Percentiles rank a stretch among this genome's conserved stretches.
Conservation (phyloP, 805 yeast genomes). For the Yarrowia deformans region DNA sequence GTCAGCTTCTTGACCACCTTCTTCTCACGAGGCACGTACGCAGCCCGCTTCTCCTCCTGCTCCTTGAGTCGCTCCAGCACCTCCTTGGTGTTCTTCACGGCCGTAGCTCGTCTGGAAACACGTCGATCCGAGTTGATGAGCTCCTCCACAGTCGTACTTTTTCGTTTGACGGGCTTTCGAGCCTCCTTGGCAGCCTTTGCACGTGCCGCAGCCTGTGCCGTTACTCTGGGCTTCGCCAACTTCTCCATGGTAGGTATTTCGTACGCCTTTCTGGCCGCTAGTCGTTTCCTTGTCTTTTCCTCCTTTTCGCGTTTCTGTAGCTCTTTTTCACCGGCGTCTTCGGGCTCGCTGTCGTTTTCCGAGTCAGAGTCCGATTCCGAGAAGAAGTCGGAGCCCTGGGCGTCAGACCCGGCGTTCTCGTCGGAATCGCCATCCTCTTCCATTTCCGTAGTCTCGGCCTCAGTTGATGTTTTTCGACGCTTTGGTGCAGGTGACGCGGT, state of each 20-base stretch:
- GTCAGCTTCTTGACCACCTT: constrained; percentile 55
- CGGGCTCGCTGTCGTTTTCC: constrained; percentile 39
- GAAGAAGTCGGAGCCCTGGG: constrained; percentile 49
- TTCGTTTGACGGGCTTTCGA: constrained; percentile 41
- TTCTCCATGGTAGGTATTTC: constrained; percentile 50
- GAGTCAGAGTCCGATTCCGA: constrained; percentile 17
- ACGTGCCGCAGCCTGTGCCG: constrained; percentile 37
- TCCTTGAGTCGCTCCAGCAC: constrained; percentile 73
- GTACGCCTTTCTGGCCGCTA: constrained; percentile 49
- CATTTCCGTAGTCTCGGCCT: constrained; percentile 34
- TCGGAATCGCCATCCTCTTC: constrained; percentile 54
- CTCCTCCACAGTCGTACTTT: constrained; percentile 53
- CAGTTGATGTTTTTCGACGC: constrained; percentile 32
- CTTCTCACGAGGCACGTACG: constrained; percentile 51
- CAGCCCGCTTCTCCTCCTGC: constrained; percentile 65
- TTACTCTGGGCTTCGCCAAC: constrained; percentile 47
- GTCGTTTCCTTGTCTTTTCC: constrained; percentile 46
- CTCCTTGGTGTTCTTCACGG: constrained; percentile 77
- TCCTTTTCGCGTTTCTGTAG: constrained; percentile 55
- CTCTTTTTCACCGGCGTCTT: constrained; percentile 72
- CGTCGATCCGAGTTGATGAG: constrained; percentile 64
- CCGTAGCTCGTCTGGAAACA: constrained; percentile 77
- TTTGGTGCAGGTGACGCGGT: constrained; percentile 19
- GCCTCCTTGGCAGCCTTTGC: constrained; percentile 33
- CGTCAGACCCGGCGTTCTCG: constrained; percentile 56